Evolutionary conservation across 179 eudicot genomes (phyloP).

Genomic region (Pouteria campechiana): DNA sequence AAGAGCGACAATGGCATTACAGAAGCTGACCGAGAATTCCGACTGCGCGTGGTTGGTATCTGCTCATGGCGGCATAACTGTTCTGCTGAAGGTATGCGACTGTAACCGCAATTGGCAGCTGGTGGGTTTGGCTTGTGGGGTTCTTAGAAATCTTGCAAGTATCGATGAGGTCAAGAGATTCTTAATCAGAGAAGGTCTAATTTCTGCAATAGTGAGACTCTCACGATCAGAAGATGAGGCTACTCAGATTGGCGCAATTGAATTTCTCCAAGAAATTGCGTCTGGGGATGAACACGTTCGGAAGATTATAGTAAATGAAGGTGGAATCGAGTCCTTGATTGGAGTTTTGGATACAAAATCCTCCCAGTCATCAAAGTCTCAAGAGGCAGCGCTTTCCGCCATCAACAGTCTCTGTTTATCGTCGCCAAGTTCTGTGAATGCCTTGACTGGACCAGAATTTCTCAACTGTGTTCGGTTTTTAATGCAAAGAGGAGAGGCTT

Average conservation of each 20-base stretch:
- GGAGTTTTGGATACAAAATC: conserved; percentile 47
- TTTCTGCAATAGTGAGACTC: conserved; percentile 28
- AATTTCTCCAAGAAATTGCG: conserved; percentile 46
- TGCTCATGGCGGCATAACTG: conserved; percentile 80
- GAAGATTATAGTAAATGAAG: conserved; percentile 33
- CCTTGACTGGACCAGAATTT: conserved; percentile 40
- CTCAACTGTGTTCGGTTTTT: conserved; percentile 42
- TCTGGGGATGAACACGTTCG: conserved; percentile 39
- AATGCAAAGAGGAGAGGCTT: conserved; percentile 49
- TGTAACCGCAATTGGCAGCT: conserved; percentile 18
- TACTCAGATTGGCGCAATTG: conserved; percentile 36
- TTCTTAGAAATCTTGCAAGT: conserved; percentile 58
- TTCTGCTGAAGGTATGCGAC: conserved; percentile 40
- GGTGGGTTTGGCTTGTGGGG: conserved; percentile 52
- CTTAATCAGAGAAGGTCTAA: conserved; percentile 60
- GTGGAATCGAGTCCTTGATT: conserved; percentile 36
- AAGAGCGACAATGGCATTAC: conserved; percentile 35
- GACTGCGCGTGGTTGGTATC: conserved; percentile 86
- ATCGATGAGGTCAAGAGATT: conserved; percentile 81
- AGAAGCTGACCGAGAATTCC: conserved; percentile 57
- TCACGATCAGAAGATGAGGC: conserved; percentile 45
- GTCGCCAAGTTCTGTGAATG: conserved; percentile 18
- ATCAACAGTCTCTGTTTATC: conserved; percentile 41
- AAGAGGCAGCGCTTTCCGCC: conserved; percentile 50
- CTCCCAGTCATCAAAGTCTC: conserved; percentile 27